These are phyloP conservation scores for Tetradesmus lagerheimii DNA, from an alignment of 139 green algal species.

Conservation along the genomic window DNA sequence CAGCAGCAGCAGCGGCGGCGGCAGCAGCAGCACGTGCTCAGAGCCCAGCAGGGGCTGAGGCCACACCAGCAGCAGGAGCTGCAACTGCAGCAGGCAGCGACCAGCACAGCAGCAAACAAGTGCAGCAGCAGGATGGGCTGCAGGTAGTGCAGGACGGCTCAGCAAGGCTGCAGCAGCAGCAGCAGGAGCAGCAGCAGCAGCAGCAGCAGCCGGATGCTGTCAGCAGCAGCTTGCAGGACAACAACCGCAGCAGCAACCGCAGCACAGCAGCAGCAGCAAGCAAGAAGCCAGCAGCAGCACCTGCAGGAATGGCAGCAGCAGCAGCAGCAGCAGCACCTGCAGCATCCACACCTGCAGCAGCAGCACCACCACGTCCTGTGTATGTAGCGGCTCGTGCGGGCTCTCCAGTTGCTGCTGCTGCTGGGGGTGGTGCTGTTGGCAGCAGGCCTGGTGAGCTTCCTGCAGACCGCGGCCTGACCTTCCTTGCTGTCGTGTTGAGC, in stretches of 20 bases:
- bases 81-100: neutral
- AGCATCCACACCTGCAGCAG: neutral
- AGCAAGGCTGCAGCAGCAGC: constrained; percentile 73
- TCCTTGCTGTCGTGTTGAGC: constrained; percentile 61
- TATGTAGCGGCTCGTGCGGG: neutral
- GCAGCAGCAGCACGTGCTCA: neutral
- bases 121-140: neutral
- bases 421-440: neutral
- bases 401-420: neutral
- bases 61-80: neutral
- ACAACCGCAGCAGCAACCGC: neutral
- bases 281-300: neutral
- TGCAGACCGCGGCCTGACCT: constrained; percentile 64
- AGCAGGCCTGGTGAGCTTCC: neutral
- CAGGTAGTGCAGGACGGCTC: neutral
- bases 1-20: neutral
- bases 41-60: neutral
- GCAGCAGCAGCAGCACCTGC: neutral
- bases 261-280: neutral
- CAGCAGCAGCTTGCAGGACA: neutral
- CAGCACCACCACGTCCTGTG: neutral
- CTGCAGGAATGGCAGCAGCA: constrained; percentile 1
- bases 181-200: constrained; percentile 28
- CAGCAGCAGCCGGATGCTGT: constrained; percentile 7
- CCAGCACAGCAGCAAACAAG: neutral